Base-by-base conservation (phyloP, 2,329 filamentous ascomycete genomes). In the Anthostomella pinea region DNA sequence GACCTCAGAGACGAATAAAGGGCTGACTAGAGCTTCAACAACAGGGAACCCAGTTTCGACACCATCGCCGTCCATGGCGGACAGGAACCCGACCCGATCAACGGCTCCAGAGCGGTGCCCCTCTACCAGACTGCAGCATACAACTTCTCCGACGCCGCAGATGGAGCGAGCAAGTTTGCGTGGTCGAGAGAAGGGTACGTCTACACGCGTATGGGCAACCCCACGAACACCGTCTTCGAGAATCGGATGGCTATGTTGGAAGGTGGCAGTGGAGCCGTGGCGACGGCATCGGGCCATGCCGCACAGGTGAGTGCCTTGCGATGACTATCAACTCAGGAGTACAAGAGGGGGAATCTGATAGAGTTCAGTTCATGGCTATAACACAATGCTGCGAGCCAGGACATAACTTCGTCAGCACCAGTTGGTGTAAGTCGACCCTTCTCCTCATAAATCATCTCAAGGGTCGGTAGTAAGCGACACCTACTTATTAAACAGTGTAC, bases 181-280 rank as follows among this genome's bases (percentile, higher is more conserved):
- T 61, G 59, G 61, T 63, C 59, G 17, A 60, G 53, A 35, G 57
- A 63, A 7, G 62, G 60, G 28, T 64, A 62, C 38, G 59, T 64
- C 30, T 64, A 65, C 36, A 64, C 60, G 4, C 58, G 61, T 11
- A 61, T 65, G 56, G 58, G 56, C 4, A 65, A 65, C 36, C 62
- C 62, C 23, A 64, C 62, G 5, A 60, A 58, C 27, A 54, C 54
- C 3, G 62, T 66, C 23, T 66, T 66, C 38, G 63, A 66, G 35
- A 62, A 46, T 31, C 49, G 56, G 23, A 59, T 65, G 59, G 51
- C 62, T 9, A 62, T 63, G 54, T 45, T 65, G 2, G 62, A 66
- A 45, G 59, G 60, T 5, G 63, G 63, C 14, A 56, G 58, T 17
- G 60, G 59, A 10, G 62, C 62, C 5, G 57, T 65, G 13, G 60